These are phyloP conservation scores for Lenwebbia sp. DNA, from an alignment of 345 rosid genomes.

Conservation along the genomic window DNA sequence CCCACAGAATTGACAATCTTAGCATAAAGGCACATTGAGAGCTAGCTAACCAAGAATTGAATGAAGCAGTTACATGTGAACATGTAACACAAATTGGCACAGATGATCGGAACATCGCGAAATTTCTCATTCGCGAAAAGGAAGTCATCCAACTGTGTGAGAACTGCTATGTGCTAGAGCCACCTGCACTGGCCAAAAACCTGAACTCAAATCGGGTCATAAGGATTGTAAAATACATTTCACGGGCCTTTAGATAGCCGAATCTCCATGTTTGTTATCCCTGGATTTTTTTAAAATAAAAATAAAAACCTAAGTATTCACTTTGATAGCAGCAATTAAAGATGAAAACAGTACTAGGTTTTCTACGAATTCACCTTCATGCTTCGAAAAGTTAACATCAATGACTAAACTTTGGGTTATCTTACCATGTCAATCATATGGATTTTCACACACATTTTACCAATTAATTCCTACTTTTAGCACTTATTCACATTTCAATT, in stretches of 20 bases:
- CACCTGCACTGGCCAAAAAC: not conserved
- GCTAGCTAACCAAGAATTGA: not conserved
- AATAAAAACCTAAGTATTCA: not conserved
- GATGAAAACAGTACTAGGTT: not conserved
- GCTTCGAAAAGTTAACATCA: not conserved
- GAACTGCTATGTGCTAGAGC: accelerated
- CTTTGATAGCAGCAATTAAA: not conserved
- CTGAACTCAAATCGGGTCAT: not conserved
- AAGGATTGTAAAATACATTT: not conserved
- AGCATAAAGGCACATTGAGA: not conserved
- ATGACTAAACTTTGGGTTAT: not conserved
- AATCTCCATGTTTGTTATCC: not conserved
- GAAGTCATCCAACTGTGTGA: not conserved
- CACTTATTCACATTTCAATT: not conserved
- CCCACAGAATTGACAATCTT: not conserved
- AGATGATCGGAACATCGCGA: not conserved
- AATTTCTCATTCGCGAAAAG: not conserved
- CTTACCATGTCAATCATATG: not conserved
- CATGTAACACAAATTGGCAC: not conserved
- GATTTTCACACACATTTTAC: not conserved
- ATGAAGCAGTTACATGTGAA: not conserved
- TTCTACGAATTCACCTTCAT: not conserved
- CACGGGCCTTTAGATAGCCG: not conserved
- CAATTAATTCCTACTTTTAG: not conserved
- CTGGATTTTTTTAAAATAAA: not conserved